A percentile compares a stretch with the other conserved stretches of the same genome.
These are phyloP conservation scores for Zygoascus ofunaensis DNA, from an alignment of 805 yeast genomes.

Conservation along the genomic window DNA sequence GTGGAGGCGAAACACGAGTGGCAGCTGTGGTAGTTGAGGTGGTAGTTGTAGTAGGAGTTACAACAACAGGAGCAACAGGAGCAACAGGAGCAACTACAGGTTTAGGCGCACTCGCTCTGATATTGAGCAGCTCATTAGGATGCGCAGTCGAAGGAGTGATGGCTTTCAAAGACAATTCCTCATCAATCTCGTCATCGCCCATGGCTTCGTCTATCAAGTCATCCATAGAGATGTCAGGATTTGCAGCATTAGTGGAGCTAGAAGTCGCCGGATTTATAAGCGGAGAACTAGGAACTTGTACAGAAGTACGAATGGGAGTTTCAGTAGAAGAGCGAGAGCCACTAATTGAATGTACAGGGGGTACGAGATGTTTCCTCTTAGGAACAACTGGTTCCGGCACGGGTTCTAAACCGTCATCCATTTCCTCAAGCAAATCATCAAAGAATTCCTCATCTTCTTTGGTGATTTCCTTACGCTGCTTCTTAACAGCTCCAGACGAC, in stretches of 20 bases:
- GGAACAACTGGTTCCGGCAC: constrained; percentile 5
- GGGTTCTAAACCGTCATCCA: background rate
- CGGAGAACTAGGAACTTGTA: constrained; percentile 12
- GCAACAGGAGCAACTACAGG: background rate
- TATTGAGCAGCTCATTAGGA: background rate
- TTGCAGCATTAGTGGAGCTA: constrained; percentile 16
- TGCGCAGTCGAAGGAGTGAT: background rate
- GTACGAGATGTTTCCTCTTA: constrained; percentile 3
- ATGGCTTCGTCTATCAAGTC: constrained; percentile 37
- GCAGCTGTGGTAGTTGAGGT: background rate
- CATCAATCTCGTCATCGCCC: constrained; percentile 34
- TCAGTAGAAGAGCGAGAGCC: background rate
- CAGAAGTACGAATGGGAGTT: background rate
- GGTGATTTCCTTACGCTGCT: constrained; percentile 6
- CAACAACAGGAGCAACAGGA: no score
- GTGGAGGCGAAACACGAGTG: background rate
- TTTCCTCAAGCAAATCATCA: constrained; percentile 28
- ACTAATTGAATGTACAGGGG: no score
- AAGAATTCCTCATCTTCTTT: constrained; percentile 43
- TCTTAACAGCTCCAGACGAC: constrained; percentile 23
- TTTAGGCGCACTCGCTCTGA: constrained; percentile 4
- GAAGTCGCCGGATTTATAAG: background rate
- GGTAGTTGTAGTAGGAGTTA: no score
- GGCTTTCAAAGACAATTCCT: background rate
- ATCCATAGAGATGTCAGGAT: background rate